Conservation (phyloP, 2,329 filamentous ascomycete genomes). For the Sporothrix sp. region DNA sequence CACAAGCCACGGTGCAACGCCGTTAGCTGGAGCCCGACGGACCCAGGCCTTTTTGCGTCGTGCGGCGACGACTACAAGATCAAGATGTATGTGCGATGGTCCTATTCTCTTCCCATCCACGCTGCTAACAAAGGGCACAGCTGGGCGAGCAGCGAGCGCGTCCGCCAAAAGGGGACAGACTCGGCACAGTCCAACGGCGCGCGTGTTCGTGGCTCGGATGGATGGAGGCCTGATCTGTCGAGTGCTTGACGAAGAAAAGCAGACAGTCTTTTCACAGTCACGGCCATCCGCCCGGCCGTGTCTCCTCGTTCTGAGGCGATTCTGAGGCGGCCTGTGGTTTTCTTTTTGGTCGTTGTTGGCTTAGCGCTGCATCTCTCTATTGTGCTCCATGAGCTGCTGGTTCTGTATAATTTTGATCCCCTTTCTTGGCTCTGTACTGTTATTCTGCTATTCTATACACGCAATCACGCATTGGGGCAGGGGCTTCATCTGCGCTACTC, state of each 20-base stretch:
- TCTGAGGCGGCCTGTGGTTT: background rate
- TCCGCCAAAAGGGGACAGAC: slow-evolving; percentile 14
- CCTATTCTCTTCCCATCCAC: background rate
- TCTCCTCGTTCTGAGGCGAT: too few relatives aligned
- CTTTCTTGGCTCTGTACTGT: background rate
- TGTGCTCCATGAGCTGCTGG: background rate
- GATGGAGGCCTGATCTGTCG: slow-evolving; percentile 16
- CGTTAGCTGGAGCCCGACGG: slow-evolving; percentile 76
- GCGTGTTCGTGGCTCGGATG: slow-evolving; percentile 17
- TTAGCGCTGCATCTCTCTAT: background rate
- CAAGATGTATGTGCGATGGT: slow-evolving; percentile 57
- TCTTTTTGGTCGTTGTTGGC: background rate
- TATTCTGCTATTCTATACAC: too few relatives aligned
- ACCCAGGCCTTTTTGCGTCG: slow-evolving; percentile 79
- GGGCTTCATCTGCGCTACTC: too few relatives aligned
- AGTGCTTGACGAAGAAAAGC: background rate
- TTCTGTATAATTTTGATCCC: too few relatives aligned
- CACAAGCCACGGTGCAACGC: slow-evolving; percentile 75
- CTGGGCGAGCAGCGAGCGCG: slow-evolving; percentile 31
- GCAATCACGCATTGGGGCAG: too few relatives aligned
- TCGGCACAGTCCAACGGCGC: slow-evolving; percentile 14
- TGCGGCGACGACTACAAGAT: slow-evolving; percentile 81
- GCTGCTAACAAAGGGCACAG: slow-evolving; percentile 15
- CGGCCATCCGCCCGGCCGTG: too few relatives aligned
- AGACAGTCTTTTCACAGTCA: background rate